Evolutionary conservation across 1,139 yeast genomes (phyloP).

Genomic region (Sporopachydermia cereana): DNA sequence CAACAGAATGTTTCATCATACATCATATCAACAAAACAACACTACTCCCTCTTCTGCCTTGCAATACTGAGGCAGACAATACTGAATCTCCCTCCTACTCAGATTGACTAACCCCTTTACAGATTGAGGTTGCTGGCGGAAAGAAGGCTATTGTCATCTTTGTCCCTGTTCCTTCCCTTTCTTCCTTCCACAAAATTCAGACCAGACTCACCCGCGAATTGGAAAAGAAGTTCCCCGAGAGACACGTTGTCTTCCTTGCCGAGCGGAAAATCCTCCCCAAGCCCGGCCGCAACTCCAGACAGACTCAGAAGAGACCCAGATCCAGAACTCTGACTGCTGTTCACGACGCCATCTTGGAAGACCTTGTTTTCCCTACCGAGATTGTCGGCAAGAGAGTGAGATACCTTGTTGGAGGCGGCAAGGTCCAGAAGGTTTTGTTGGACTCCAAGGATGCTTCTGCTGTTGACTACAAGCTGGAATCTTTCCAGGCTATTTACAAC

Average conservation of each 20-base stretch:
- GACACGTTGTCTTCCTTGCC: constrained; percentile 98
- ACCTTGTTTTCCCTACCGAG: constrained; percentile 99
- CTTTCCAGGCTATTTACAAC: constrained; percentile 97
- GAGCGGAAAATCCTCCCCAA: constrained; percentile 99
- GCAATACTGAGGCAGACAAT: neutral
- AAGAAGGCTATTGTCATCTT: constrained; percentile 97
- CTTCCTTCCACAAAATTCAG: constrained; percentile 96
- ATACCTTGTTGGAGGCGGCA: constrained; percentile 98
- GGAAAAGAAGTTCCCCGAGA: constrained; percentile 99
- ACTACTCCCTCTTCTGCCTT: neutral
- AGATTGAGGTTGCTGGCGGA: constrained; percentile 94
- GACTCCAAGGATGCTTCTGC: constrained; percentile 97
- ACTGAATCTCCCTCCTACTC: no score
- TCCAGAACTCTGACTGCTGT: constrained; percentile 98
- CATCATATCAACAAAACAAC: no score
- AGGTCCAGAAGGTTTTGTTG: constrained; percentile 94
- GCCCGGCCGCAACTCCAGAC: constrained; percentile 83
- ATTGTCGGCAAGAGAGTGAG: constrained; percentile 98
- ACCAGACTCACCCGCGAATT: constrained; percentile 97
- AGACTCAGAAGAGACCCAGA: constrained; percentile 98
- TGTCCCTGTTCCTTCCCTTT: constrained; percentile 93
- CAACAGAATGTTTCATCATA: no score
- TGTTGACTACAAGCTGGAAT: constrained; percentile 98
- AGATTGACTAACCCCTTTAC: no score
- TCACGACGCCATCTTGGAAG: constrained; percentile 97